phyloP scores from a whole-genome alignment of 1,139 yeast genomes.

The Sugiyamaella xylanicola region DNA sequence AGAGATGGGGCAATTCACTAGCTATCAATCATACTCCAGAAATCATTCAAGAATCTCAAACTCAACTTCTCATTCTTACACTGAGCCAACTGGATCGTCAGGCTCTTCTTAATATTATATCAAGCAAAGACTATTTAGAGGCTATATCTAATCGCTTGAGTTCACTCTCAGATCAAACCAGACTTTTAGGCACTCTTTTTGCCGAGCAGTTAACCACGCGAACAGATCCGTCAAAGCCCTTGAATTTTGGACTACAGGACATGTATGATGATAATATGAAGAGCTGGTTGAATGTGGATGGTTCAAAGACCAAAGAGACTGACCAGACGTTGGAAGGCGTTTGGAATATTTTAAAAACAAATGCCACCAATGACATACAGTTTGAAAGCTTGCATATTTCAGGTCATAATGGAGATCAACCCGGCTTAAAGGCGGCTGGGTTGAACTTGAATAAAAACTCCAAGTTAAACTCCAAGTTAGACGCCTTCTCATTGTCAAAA shows the following conservation, averaged over 20 bases:
- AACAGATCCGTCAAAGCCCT: constrained; percentile 37
- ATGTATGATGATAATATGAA: constrained; percentile 14
- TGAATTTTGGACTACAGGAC: constrained; percentile 46
- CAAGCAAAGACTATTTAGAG: constrained; percentile 44
- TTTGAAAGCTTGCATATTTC: not conserved
- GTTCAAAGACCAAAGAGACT: not conserved
- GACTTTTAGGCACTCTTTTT: constrained; percentile 50
- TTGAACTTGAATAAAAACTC: not conserved
- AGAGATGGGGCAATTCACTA: constrained; percentile 33
- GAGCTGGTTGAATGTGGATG: not conserved
- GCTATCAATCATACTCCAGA: constrained; percentile 31
- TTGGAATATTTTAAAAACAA: not conserved
- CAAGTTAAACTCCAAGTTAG: not conserved
- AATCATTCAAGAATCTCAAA: constrained; percentile 33
- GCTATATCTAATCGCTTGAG: constrained; percentile 51
- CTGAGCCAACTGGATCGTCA: constrained; percentile 33
- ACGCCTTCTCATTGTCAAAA: not conserved
- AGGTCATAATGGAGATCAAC: not conserved
- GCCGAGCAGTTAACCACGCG: constrained; percentile 51
- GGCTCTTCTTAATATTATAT: constrained; percentile 36
- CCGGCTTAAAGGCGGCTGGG: too few species aligned
- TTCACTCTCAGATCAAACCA: constrained; percentile 48
- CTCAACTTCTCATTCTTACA: constrained; percentile 34
- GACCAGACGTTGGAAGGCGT: not conserved
- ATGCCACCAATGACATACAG: not conserved